Evolutionary conservation across 2,329 filamentous ascomycete genomes (phyloP), one percentile per base, ranked within the genome.

Genomic region (Penicillium sp.): DNA sequence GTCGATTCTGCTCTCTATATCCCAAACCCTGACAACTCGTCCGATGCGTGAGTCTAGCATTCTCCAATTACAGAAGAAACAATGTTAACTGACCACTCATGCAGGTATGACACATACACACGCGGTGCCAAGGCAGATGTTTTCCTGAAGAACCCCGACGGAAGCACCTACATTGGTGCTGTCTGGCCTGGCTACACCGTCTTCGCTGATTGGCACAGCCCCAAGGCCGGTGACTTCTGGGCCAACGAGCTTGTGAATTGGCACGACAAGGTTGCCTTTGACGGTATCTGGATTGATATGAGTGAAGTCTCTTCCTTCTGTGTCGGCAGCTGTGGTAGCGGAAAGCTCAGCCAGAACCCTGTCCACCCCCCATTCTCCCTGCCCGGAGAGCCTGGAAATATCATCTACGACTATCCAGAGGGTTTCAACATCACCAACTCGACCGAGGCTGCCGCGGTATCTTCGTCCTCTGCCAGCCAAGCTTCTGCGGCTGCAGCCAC

Each of bases 261-360:
- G 75, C 75, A 85, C 69, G 76, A 83, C 42, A 81, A 86, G 31
- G 67, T 86, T 14, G 75, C 79, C 0, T 86, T 81, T 66, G 82
- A 84, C 57, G 82, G 80, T 14, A 74, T 80, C 61, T 87, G 85
- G 86, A 83, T 87, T 58, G 86, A 88, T 59, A 87, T 88, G 84
- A 82, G 73, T 48, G 86, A 88, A 66, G 84, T 84, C 2, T 83
- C 83, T 7, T 86, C 84, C 0, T 87, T 88, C 77, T 92, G 90
- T 65, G 81, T 88, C 8, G 90, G 90, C 4, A 89, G 85, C 64
- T 92, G 90, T 67, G 90, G 90, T 22, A 86, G 83, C 25, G 80
- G 80, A 1, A 88, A 89, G 54, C 72, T 90, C 42, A 83, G 83
- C 1, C 71, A 88, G 47, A 91, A 92, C 69, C 89, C 89, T 0